Conservation (phyloP, 1,284 basidiomycete species). For the Tylopilus orsonianus region DNA sequence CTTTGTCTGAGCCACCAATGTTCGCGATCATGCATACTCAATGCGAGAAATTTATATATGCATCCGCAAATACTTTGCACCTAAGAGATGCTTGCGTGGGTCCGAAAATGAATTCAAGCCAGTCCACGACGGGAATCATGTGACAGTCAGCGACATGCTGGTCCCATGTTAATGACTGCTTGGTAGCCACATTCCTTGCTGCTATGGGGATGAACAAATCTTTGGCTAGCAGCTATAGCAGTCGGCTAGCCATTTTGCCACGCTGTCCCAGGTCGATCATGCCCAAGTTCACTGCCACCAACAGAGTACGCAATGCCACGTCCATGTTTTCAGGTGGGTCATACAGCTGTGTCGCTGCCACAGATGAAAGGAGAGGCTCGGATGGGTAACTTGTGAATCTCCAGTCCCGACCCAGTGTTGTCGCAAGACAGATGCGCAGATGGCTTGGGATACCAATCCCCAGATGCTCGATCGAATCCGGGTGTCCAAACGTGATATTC, state of each 20-base stretch:
- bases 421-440: not conserved
- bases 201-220: not conserved
- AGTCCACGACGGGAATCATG: conserved; percentile 4
- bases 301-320: not conserved
- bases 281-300: not conserved
- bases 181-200: not conserved
- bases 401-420: not conserved
- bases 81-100: not conserved
- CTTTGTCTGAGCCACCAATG: not conserved
- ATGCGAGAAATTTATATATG: conserved; percentile 15
- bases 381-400: not conserved
- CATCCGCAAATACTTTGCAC: not conserved
- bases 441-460: not conserved
- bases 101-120: conserved; percentile 18
- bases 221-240: conserved; percentile 5
- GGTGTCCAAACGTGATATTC: not conserved
- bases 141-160: conserved; percentile 1
- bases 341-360: not conserved
- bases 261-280: not conserved
- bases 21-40: conserved; percentile 8
- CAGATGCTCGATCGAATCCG: not conserved
- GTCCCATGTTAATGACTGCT: not conserved
- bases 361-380: not conserved
- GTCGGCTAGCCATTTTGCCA: not conserved
- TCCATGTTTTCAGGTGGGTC: not conserved